Base-by-base conservation (phyloP, 1,284 basidiomycete genomes). In the Apiotrichum laibachii region DNA sequence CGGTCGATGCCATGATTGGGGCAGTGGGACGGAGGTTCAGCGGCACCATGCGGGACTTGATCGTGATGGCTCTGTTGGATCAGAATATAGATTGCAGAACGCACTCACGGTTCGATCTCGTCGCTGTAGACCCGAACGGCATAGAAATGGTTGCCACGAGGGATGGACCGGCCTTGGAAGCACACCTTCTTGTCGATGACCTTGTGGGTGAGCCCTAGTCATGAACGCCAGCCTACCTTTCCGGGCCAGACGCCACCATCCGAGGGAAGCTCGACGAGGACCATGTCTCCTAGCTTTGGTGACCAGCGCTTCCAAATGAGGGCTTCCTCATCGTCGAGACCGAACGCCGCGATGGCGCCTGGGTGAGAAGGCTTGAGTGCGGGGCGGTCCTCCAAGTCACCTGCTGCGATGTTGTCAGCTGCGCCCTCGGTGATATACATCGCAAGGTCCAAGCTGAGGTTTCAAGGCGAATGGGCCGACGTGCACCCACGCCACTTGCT, bases 131-230 rank as follows among this genome's bases (percentile, higher is more conserved):
- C 66, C 19, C 75, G 63, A 16, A 77, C 67, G 13, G 71, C 65
- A 55, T 69, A 73, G 60, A 73, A 77, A 54, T 77, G 72, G 53
- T 71, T 71, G 0, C 75, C 75, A 16, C 73, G 57, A 0, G 75
- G 73, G 5, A 70, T 58, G 1, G 72, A 70, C 16, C 75, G 63
- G 3, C 73, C 75, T 63, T 75, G 72, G 40, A 72, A 72, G 63
- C 71, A 72, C 2, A 51, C 53, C 48, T 69, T 68, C 62, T 71
- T 73, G 59, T 77, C 72, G 50, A 77, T 76, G 39, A 77, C 67
- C 75, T 76, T 52, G 7, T 6, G 44, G 22, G 11, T 9, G 2
- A 40, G 57, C n/a, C 53, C 22, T 48, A 15, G 21, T 8, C 21
- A 9, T 15, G 5, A 5, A 19, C 22, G n/a, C 13, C 10, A 15